phyloP scores from a whole-genome alignment of 2,329 filamentous ascomycete species.

The Sclerotinia borealis region DNA sequence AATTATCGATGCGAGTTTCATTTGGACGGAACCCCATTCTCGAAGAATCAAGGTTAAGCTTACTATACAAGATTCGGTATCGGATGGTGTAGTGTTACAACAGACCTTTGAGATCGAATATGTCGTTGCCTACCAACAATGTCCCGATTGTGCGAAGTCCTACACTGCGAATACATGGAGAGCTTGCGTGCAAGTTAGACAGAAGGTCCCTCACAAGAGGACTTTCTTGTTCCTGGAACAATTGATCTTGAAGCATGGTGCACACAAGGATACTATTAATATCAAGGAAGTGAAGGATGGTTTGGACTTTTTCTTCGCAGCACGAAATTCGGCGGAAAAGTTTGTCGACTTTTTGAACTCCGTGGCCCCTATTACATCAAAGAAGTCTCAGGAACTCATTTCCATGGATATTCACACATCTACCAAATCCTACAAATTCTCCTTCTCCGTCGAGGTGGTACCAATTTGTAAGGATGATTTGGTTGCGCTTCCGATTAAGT shows the following conservation, averaged over 20 bases:
- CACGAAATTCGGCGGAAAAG: slow-evolving; percentile 84
- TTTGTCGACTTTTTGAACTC: slow-evolving; percentile 87
- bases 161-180: slow-evolving; percentile 96
- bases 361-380: slow-evolving; percentile 69
- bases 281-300: slow-evolving; percentile 97
- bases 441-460: slow-evolving; percentile 80
- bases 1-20: slow-evolving; percentile 92
- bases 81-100: slow-evolving; percentile 66
- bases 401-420: slow-evolving; percentile 89
- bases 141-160: slow-evolving; percentile 89
- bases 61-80: slow-evolving; percentile 71
- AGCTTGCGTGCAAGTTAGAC: slow-evolving; percentile 87
- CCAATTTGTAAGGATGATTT: slow-evolving; percentile 97
- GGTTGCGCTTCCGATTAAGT: slow-evolving; percentile 82
- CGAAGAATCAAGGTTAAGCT: slow-evolving; percentile 89
- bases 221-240: slow-evolving; percentile 82
- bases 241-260: slow-evolving; percentile 88
- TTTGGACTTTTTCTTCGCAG: slow-evolving; percentile 90
- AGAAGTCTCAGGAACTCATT: slow-evolving; percentile 89
- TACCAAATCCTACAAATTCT: slow-evolving; percentile 90
- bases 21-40: slow-evolving; percentile 98
- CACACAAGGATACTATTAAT: slow-evolving; percentile 90
- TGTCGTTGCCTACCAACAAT: slow-evolving; percentile 85
- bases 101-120: slow-evolving; percentile 95
- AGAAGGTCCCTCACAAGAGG: slow-evolving; percentile 94